Percentiles rank a stretch among this genome's conserved stretches.
Conservation (phyloP, 1,284 basidiomycete genomes). For the Anthracocystis panici-leucophaei region DNA sequence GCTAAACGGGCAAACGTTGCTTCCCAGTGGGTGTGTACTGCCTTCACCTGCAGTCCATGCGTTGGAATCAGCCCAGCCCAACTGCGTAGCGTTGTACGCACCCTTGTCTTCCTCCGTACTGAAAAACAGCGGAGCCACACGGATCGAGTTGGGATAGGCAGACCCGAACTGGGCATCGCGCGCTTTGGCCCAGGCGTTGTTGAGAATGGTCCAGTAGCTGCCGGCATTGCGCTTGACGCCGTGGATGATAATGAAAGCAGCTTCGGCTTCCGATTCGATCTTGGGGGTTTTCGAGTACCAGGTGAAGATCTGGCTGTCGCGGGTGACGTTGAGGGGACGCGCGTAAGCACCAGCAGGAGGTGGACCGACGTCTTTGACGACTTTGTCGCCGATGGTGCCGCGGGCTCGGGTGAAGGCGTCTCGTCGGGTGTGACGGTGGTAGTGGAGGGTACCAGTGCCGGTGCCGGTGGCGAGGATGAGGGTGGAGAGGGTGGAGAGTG, state of each 20-base stretch:
- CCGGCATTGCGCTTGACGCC: conserved; percentile 55
- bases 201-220: conserved; percentile 50
- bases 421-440: not conserved
- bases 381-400: conserved; percentile 21
- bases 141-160: conserved; percentile 43
- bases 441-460: too few relatives aligned
- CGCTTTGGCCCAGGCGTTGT: conserved; percentile 39
- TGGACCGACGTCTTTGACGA: conserved; percentile 8
- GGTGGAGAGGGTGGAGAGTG: not conserved
- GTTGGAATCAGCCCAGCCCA: conserved; percentile 59
- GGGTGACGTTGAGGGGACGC: conserved; percentile 15
- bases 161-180: conserved; percentile 17
- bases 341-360: conserved; percentile 34
- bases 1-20: conserved; percentile 32
- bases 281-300: conserved; percentile 52
- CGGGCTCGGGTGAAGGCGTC: conserved; percentile 43
- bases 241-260: conserved; percentile 58
- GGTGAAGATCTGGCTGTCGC: conserved; percentile 30
- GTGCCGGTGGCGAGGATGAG: not conserved
- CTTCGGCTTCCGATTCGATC: conserved; percentile 43
- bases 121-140: conserved; percentile 59
- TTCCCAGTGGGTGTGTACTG: conserved; percentile 34
- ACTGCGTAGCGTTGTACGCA: conserved; percentile 23
- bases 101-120: conserved; percentile 39
- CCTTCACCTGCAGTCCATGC: conserved; percentile 54